Evolutionary conservation across 1,139 yeast genomes (phyloP).

Genomic region (Candida mesenterica): DNA sequence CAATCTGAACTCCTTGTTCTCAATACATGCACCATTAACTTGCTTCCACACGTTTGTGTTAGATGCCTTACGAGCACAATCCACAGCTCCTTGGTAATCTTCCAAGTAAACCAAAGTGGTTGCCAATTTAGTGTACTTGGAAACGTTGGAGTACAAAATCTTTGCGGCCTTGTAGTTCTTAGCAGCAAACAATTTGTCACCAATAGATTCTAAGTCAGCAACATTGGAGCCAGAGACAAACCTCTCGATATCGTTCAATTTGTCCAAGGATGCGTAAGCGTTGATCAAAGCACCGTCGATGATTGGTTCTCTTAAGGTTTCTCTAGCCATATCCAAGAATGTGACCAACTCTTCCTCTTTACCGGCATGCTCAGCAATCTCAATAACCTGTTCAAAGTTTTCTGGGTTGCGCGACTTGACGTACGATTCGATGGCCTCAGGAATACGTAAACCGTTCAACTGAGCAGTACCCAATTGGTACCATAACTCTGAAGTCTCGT

Average conservation of each 20-base stretch:
- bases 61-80: conserved; percentile 97
- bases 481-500: conserved; percentile 87
- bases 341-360: conserved; percentile 91
- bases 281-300: conserved; percentile 91
- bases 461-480: conserved; percentile 95
- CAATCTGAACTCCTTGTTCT: conserved; percentile 88
- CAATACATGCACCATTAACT: conserved; percentile 95
- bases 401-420: conserved; percentile 90
- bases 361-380: conserved; percentile 93
- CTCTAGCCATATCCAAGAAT: conserved; percentile 92
- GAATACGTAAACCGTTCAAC: conserved; percentile 86
- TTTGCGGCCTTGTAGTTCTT: conserved; percentile 92
- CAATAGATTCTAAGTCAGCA: conserved; percentile 88
- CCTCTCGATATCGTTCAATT: conserved; percentile 76
- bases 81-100: conserved; percentile 96
- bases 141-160: conserved; percentile 77
- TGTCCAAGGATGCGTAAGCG: conserved; percentile 79
- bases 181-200: conserved; percentile 83
- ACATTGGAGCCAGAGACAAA: conserved; percentile 85
- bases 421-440: conserved; percentile 87
- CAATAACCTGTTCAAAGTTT: conserved; percentile 89
- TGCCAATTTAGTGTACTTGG: conserved; percentile 94
- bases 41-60: conserved; percentile 95
- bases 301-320: conserved; percentile 82
- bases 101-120: conserved; percentile 88